These are phyloP conservation scores for Solanum ossicruentum DNA, from an alignment of 257 asterid species.

Conservation along the genomic window DNA sequence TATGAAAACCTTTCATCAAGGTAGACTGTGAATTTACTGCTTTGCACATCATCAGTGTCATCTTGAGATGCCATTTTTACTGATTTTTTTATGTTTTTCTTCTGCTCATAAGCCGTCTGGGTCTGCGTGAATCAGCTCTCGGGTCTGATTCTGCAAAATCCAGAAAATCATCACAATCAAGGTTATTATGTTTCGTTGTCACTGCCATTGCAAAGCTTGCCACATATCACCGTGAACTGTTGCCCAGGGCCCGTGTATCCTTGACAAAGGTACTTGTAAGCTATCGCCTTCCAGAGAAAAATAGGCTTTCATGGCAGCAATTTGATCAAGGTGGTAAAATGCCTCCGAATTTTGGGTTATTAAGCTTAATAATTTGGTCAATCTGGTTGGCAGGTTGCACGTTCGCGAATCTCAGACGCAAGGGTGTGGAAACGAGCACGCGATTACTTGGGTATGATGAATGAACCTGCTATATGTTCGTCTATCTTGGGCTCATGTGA, in stretches of 20 bases:
- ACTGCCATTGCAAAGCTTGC: slow-evolving; percentile 92
- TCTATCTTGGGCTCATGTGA: slow-evolving; percentile 70
- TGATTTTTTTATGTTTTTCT: slow-evolving; percentile 5
- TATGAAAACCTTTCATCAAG: slow-evolving; percentile 83
- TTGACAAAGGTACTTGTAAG: slow-evolving; percentile 56
- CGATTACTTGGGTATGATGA: slow-evolving; percentile 76
- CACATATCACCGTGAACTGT: slow-evolving; percentile 65
- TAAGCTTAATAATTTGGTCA: background rate
- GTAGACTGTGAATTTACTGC: slow-evolving; percentile 17
- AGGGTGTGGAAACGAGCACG: slow-evolving; percentile 84
- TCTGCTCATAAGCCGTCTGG: slow-evolving; percentile 49
- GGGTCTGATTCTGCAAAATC: slow-evolving; percentile 52
- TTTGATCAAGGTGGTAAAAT: background rate
- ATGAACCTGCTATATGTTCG: slow-evolving; percentile 78
- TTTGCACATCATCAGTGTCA: background rate
- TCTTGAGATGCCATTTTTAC: background rate
- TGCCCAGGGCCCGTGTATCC: slow-evolving; percentile 87
- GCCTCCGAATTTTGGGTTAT: background rate
- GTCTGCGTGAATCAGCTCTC: slow-evolving; percentile 46
- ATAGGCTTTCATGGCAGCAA: background rate
- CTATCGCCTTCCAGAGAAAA: background rate
- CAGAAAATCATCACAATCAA: slow-evolving; percentile 73
- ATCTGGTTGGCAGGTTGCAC: slow-evolving; percentile 49
- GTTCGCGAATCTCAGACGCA: slow-evolving; percentile 67
- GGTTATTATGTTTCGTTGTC: slow-evolving; percentile 88